phyloP scores from a whole-genome alignment of 2,329 filamentous ascomycete genomes.

The Aspergillus japonicus region DNA sequence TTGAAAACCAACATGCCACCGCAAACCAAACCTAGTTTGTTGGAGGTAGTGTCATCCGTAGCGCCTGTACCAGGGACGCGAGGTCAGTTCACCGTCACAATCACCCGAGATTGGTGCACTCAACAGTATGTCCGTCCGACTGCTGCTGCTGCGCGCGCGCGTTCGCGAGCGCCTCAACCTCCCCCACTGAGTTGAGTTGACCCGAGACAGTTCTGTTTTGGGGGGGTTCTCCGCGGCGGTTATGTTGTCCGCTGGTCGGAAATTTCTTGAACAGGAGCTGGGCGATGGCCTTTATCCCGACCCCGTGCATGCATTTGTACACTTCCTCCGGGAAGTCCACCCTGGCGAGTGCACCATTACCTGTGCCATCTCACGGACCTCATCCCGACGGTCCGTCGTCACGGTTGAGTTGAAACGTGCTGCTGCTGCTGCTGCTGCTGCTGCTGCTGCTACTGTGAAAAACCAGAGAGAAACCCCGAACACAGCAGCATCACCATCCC shows the following conservation, averaged over 20 bases:
- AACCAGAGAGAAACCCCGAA: not conserved
- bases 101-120: slow-evolving; percentile 23
- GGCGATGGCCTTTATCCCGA: slow-evolving; percentile 16
- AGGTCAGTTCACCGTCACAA: slow-evolving; percentile 15
- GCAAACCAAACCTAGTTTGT: slow-evolving; percentile 4
- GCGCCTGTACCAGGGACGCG: slow-evolving; percentile 11
- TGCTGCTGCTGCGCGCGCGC: not conserved
- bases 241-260: slow-evolving; percentile 19
- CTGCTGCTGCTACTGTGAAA: not conserved
- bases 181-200: slow-evolving; percentile 9
- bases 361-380: slow-evolving; percentile 16
- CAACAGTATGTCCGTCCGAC: slow-evolving; percentile 20
- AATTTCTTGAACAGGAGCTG: slow-evolving; percentile 15
- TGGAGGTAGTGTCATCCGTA: slow-evolving; percentile 18
- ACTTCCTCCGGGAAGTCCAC: slow-evolving; percentile 21
- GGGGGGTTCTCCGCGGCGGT: slow-evolving; percentile 22
- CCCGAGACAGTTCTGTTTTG: slow-evolving; percentile 20
- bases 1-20: slow-evolving; percentile 10
- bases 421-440: not conserved
- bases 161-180: not conserved
- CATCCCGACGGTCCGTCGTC: slow-evolving; percentile 21
- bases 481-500: not conserved
- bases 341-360: slow-evolving; percentile 17
- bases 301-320: slow-evolving; percentile 21
- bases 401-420: slow-evolving; percentile 14